These are phyloP conservation scores for Dissophora globulifera DNA, from an alignment of 192 early-diverging fungal species.

Conservation along the genomic window DNA sequence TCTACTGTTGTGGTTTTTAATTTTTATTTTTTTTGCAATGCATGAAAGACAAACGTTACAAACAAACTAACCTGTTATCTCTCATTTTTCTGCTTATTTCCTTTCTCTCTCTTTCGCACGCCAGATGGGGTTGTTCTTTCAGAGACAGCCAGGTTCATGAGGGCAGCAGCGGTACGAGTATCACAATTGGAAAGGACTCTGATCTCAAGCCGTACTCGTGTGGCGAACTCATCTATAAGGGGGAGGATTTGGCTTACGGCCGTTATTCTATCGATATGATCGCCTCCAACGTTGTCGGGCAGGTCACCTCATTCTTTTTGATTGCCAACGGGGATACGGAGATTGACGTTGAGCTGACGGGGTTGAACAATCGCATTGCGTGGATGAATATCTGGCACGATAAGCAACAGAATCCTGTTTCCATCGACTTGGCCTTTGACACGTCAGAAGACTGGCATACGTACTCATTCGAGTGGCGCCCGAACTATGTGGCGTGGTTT, in stretches of 20 bases:
- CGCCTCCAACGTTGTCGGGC: conserved; percentile 37
- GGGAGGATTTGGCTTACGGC: conserved; percentile 30
- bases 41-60: too few species aligned
- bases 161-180: conserved; percentile 13
- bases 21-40: too few species aligned
- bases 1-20: too few species aligned
- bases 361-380: conserved; percentile 29
- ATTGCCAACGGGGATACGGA: conserved; percentile 40
- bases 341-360: conserved; percentile 47
- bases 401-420: conserved; percentile 28
- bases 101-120: neutral
- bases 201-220: conserved; percentile 42
- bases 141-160: conserved; percentile 26
- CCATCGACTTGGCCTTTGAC: conserved; percentile 45
- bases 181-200: conserved; percentile 47
- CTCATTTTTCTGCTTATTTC: neutral
- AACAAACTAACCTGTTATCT: neutral
- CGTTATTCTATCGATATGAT: conserved; percentile 50
- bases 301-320: conserved; percentile 45
- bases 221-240: conserved; percentile 30
- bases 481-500: conserved; percentile 35
- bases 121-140: conserved; percentile 48
- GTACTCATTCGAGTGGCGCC: conserved; percentile 45
- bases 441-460: conserved; percentile 37
- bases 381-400: conserved; percentile 52